Evolutionary conservation across 1,284 basidiomycete species (phyloP), one percentile per base, ranked within the genome.

Genomic region (Sphagnurus paluster): DNA sequence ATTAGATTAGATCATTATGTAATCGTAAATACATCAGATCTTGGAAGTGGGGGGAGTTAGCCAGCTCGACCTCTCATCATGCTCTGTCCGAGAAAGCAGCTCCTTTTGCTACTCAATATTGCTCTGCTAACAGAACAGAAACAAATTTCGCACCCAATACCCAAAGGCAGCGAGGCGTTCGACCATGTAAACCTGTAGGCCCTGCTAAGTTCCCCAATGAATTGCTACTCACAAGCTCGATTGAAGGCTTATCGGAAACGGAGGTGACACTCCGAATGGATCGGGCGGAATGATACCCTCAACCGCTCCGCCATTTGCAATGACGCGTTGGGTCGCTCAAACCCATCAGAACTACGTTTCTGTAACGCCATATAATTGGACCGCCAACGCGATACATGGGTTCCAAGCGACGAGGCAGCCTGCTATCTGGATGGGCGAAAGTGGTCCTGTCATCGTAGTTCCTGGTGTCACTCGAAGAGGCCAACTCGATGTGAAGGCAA

Each of bases 341-440:
- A 87, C 82, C 10, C 76, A 82, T 46, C 68, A 77, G 42, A 84
- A 87, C 64, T 87, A 83, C 50, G 87, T 91, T 39, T 90, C 87
- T 1, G 76, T 82, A 42, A 86, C 84, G 3, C 86, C 89, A 0
- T 92, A 89, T 62, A 90, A 91, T 62, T 76, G 81, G 63, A 85
- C 84, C 0, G 79, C 64, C 5, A 70, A 67, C 1, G 63, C 61
- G 4, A 76, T 91, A 1, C 81, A 88, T 57, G 89, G 89, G 0
- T 90, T 91, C 56, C 80, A 85, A 48, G 85, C 79, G 2, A 91
- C 89, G 0, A 82, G 89, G 48, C 89, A 92, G 58, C 90, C 90
- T 0, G 90, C 90, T 0, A 91, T 93, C 35, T 93, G 90, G 90
- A 93, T 93, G 90, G 90, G 89, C 25, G 88, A 91, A 61, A 87